Base-by-base conservation (phyloP, 768 basidiomycete genomes). In the Boletus vinaceobasis region DNA sequence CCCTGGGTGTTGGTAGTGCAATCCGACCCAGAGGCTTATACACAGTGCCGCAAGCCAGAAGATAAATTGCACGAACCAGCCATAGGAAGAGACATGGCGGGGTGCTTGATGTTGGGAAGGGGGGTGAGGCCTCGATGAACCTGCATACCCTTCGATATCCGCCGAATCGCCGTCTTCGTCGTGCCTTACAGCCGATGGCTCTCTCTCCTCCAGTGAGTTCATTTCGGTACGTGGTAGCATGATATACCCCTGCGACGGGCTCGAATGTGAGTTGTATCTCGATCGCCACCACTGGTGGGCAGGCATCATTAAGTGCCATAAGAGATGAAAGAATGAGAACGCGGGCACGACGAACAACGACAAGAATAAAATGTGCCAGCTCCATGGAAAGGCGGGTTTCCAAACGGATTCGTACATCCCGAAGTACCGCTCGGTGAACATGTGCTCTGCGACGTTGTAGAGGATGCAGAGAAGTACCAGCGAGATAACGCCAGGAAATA, bases 341-440 rank as follows among this genome's bases (percentile, higher is more conserved):
- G 26, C 6, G 8, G 65, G 64, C 7, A 61, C 44, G 1, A 53
- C 48, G 14, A 52, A 61, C 33, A 66, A 31, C 1, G 39, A 54
- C 26, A 65, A 10, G 47, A 65, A 39, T 1, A 61, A 1, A 0
- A 64, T 1, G 33, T 55, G 65, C 64, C 64, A 65, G 32, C 54
- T 66, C 5, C 36, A 17, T 1, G 64, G 65, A 43, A 66, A 65
- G 0, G 52, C 59, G 0, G 59, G 56, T 35, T 45, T 52, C 65
- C 65, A 65, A 39, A 66, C 45, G 3, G 7, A 11, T 0, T n/a
- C 50, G 9, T 42, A 7, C 0, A 40, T 2, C 0, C 14, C 10
- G 7, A 66, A 52, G 59, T 60, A 66, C 45, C 38, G 31, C 1
- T 17, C 1, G 7, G 51, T 47, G 36, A 64, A 54, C 19, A 10